Evolutionary conservation across 2,329 filamentous ascomycete species (phyloP), one percentile per base, ranked within the genome.

Genomic region (Dothiorella sarmentorum): DNA sequence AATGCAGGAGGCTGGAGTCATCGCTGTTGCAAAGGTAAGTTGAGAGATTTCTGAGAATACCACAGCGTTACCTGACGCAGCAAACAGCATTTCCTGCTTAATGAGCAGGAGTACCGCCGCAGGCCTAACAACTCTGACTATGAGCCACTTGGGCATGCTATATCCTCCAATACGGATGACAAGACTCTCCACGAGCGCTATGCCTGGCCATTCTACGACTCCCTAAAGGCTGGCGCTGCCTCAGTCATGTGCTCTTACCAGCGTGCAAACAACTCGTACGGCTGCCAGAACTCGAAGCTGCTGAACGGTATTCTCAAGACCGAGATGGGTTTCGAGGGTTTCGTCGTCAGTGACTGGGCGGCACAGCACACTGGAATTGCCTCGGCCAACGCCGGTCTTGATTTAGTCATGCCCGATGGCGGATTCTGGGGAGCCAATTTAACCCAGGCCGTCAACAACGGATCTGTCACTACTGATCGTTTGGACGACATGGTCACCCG

Each of bases 101-200:
- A 87, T 60, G 84, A 87, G 64, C 84, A 87, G 67, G 84, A 86
- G 69, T 76, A 72, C 2, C 74, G 77, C 42, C 72, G 78, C 7
- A 74, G 65, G 17, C 64, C 66, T 3, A 60, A 60, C 45, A 72
- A 60, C 62, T 73, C 73, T 65, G 66, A 78, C 74, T 4, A 29
- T 40, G 85, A 82, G 0, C 78, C 83, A 20, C 87, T 87, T 63
- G 38, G 67, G 66, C 68, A 74, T 7, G 69, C 71, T 10, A 71
- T 74, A 60, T 76, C 67, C 18, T 81, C 81, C 42, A 87, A 87
- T 65, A 74, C 86, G 2, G 85, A 87, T 60, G 86, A 88, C 65
- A 79, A 81, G 58, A 84, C 85, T 0, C 72, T 87, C 22, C 84
- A 87, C 62, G 85, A 88, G 67, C 74, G 83, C n/a, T 89, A 89